These are phyloP conservation scores for Kwoniella mangroviensis DNA, from an alignment of 768 basidiomycete genomes.

Conservation along the genomic window DNA sequence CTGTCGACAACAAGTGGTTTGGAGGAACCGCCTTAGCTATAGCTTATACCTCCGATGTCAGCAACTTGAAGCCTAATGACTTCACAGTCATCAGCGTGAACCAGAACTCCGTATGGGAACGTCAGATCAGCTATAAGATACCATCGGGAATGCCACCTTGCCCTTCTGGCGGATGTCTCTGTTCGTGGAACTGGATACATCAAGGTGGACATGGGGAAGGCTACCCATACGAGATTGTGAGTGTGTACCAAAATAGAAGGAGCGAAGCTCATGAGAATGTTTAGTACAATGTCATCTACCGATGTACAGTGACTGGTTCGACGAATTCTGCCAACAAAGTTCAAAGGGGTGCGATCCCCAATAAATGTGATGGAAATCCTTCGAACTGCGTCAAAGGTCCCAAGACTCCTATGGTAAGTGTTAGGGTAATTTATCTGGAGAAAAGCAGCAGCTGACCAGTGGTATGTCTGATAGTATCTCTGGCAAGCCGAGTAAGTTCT, in stretches of 20 bases:
- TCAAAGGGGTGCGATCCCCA: constrained; percentile 25
- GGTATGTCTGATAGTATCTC: constrained; percentile 4
- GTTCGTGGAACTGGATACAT: constrained; percentile 63
- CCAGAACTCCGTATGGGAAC: constrained; percentile 73
- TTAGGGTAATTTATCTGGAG: neutral
- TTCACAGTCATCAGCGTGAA: constrained; percentile 76
- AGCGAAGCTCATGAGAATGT: constrained; percentile 1
- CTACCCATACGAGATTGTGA: constrained; percentile 42
- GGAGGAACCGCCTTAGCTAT: constrained; percentile 66
- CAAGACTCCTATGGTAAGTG: constrained; percentile 59
- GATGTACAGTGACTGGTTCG: constrained; percentile 41
- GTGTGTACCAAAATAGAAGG: neutral
- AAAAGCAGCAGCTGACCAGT: constrained; percentile 1
- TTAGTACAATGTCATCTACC: constrained; percentile 41
- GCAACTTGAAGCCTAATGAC: constrained; percentile 67
- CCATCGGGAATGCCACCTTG: constrained; percentile 73
- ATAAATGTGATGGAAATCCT: constrained; percentile 29
- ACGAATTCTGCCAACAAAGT: constrained; percentile 27
- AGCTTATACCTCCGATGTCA: constrained; percentile 71
- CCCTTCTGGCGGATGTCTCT: constrained; percentile 65
- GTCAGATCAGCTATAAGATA: constrained; percentile 72
- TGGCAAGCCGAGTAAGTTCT: constrained; percentile 22
- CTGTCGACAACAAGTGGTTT: constrained; percentile 34
- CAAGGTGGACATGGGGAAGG: constrained; percentile 37
- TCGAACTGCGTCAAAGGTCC: constrained; percentile 33